These are phyloP conservation scores for Karstenula rhodostoma DNA, from an alignment of 2,329 filamentous ascomycete genomes.

Conservation along the genomic window DNA sequence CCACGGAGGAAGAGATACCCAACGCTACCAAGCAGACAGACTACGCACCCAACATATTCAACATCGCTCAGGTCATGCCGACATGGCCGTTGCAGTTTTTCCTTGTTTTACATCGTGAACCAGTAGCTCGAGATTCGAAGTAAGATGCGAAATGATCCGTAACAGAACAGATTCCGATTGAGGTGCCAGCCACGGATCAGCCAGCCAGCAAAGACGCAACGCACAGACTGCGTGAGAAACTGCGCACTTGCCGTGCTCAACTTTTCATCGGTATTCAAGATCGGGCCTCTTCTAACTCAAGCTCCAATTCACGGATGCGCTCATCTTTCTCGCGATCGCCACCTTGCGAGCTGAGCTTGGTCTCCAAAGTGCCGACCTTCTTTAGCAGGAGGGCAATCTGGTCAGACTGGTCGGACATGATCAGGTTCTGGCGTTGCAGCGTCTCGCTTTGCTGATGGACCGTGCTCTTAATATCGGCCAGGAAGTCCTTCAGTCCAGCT, in stretches of 20 bases:
- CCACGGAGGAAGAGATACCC: neutral
- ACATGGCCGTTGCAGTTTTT: neutral
- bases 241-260: neutral
- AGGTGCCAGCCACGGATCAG: neutral
- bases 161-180: neutral
- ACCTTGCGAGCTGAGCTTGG: conserved; percentile 65
- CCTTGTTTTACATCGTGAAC: conserved; percentile 1
- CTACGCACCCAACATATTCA: conserved; percentile 4
- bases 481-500: conserved; percentile 68
- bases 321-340: conserved; percentile 50
- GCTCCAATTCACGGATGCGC: conserved; percentile 50
- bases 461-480: conserved; percentile 79
- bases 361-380: conserved; percentile 70
- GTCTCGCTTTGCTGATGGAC: conserved; percentile 74
- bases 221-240: neutral
- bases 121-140: neutral
- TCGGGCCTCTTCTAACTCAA: conserved; percentile 52
- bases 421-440: conserved; percentile 43
- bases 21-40: conserved; percentile 7
- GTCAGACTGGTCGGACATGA: conserved; percentile 78
- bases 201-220: neutral
- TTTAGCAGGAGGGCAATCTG: conserved; percentile 78
- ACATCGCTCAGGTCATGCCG: conserved; percentile 3
- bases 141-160: neutral
- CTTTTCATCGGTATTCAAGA: conserved; percentile 30